Base-by-base conservation (phyloP, 1,284 basidiomycete species). In the Leccinum fuscescens region DNA sequence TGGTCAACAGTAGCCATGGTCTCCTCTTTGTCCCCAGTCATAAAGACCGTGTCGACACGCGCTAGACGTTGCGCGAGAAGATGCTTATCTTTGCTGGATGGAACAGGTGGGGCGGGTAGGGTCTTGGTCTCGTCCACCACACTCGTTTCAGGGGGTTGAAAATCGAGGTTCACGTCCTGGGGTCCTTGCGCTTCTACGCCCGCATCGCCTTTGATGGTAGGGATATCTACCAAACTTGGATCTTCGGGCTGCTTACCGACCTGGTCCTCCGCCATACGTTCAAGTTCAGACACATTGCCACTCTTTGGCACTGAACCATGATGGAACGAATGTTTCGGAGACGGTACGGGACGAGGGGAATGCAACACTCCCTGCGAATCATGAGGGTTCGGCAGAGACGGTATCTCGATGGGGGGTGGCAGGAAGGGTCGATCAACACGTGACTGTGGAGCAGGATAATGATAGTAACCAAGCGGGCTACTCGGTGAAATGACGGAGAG, bases 191-290 rank as follows among this genome's bases (percentile, higher is more conserved):
- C 17, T 9, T 51, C 56, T 62, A 53, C 62, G 62, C 62, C 59
- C 42, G 60, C 62, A 69, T 61, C 60, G 69, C 63, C 67, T 71
- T 70, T 70, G 1, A 9, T 44, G 9, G 42, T 17, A 11, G 42
- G 76, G 15, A 80, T 66, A 66, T 82, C 80, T 35, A 44, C 17
- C 42, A 70, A 71, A 35, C 77, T 78, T 44, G 80, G 64, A 64
- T 83, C 76, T 12, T 62, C 65, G 5, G 67, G 74, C 60, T 73
- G 72, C 66, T 65, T 73, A 15, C 71, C 77, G 3, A 82, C 82
- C 59, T 80, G 80, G 35, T 17, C 39, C n/a, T 83, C 86, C 1
- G 86, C 89, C 77, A 92, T 83, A 68, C 81, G 79, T 72, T 91
- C 89, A 54, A 91, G 76, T 60, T 79, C 77, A 61, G 82, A 82